Base-by-base conservation (phyloP, 2,329 filamentous ascomycete genomes). In the Raffaelea ambrosiae region DNA sequence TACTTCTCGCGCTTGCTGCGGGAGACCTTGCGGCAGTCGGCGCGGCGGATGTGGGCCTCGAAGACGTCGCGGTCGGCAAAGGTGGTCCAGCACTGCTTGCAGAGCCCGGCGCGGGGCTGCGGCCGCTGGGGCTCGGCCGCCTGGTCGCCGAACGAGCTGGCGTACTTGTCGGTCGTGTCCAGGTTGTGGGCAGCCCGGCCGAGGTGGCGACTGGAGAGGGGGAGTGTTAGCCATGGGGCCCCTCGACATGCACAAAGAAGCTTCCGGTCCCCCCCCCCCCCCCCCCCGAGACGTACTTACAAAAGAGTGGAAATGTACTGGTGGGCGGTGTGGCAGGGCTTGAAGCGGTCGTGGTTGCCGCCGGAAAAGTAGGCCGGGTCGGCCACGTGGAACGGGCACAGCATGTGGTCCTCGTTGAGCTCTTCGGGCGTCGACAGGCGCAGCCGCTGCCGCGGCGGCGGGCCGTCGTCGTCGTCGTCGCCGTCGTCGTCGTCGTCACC, bases 221-320 rank as follows among this genome's bases (percentile, higher is more conserved):
- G 3, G 18, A 16, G n/a, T 31, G 23, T 19, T 22, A 42, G 44
- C 9, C 11, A 10, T n/a, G 16, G 10, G n/a, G n/a, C n/a, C n/a
- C n/a, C n/a, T n/a, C n/a, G n/a, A n/a, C n/a, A n/a, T n/a, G n/a
- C n/a, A n/a, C n/a, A n/a, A n/a, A n/a, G n/a, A n/a, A n/a, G n/a
- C n/a, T n/a, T n/a, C n/a, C n/a, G n/a, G n/a, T n/a, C n/a, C n/a
- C n/a, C n/a, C n/a, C n/a, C n/a, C n/a, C n/a, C n/a, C n/a, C n/a
- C n/a, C n/a, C n/a, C n/a, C n/a, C n/a, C n/a, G n/a, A n/a, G n/a
- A n/a, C n/a, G n/a, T 20, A 55, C 60, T 56, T 52, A 61, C 59
- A 61, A 58, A 8, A 63, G 52, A 35, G 59, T 62, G 9, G 60
- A 61, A 31, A 63, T 62, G 41, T 63, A 57, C 44, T 55, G 51